These are phyloP conservation scores for Rhodotorula sp. DNA, from an alignment of 1,284 basidiomycete species.

Conservation along the genomic window DNA sequence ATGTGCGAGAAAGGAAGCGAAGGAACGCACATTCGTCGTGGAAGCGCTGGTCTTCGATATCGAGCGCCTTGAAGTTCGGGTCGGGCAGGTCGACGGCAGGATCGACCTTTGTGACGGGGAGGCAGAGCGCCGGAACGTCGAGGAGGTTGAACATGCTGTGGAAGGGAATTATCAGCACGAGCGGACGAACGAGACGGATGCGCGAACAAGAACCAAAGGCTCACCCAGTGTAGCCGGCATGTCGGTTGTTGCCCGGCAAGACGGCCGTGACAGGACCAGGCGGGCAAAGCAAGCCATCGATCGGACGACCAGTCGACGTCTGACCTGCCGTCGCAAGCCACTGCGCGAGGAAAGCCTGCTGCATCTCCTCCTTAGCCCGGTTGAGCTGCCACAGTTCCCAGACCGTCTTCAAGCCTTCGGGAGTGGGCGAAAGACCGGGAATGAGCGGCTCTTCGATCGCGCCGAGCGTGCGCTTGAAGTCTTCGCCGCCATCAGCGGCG, in stretches of 20 bases:
- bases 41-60: constrained; percentile 53
- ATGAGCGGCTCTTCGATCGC: constrained; percentile 42
- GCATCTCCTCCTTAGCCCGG: constrained; percentile 50
- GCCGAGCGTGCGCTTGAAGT: constrained; percentile 36
- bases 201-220: no score
- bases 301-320: constrained; percentile 55
- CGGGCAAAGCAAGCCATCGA: constrained; percentile 61
- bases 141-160: constrained; percentile 45
- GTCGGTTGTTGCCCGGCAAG: background rate
- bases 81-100: background rate
- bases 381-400: constrained; percentile 58
- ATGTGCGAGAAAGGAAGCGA: background rate
- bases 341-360: constrained; percentile 56
- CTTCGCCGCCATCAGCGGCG: constrained; percentile 34
- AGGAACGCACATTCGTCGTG: constrained; percentile 59
- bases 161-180: no score
- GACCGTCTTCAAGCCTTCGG: constrained; percentile 45
- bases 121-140: constrained; percentile 58
- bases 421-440: constrained; percentile 5
- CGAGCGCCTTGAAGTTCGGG: constrained; percentile 52
- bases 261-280: background rate
- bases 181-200: no score
- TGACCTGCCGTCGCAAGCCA: constrained; percentile 55
- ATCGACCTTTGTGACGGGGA: constrained; percentile 51
- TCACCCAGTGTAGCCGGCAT: background rate